Base-by-base conservation (phyloP, 1,284 basidiomycete genomes). In the Filobasidium uniguttulatum region DNA sequence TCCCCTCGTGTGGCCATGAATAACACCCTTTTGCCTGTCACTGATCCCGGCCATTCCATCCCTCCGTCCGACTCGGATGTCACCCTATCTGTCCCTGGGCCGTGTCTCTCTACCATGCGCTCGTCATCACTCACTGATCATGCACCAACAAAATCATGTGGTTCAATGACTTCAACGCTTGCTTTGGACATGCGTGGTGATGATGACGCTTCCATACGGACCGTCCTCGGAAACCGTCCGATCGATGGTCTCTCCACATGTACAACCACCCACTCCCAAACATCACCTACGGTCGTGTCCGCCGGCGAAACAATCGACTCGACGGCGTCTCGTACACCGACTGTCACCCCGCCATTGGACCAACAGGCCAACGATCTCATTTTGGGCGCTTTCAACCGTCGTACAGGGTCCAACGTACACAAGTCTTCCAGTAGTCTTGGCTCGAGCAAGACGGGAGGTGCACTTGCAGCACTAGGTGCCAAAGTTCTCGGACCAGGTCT, bases 401-500 rank as follows among this genome's bases (percentile, higher is more conserved):
- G 56, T 7, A 45, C 55, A 8, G 40, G 44, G 15, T 23, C 31
- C 38, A 34, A 25, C 30, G 25, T 38, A 6, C 48, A 48, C 20
- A 55, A 46, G 34, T 46, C 53, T 8, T 45, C 51, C 26, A 38
- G 50, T 22, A 30, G 47, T 26, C 44, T 48, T 28, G 33, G 43
- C 10, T 49, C 54, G 36, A 58, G 57, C 43, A 49, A 52, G 8
- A 58, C 61, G 1, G 49, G 56, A 9, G 59, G 60, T 5, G 63
- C 65, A 14, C 53, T 67, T 9, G 65, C 64, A 0, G 61, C 62
- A 0, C 55, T 67, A 5, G 65, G 64, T 10, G 44, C 63, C 9
- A 57, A 59, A 29, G 61, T 62, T 1, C 60, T 61, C 5, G 54
- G 56, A 1, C 43, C 60, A 2, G 64, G 58, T 50, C n/a, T 57